These are phyloP conservation scores for Boletus sp. DNA, from an alignment of 768 basidiomycete species.

Conservation along the genomic window DNA sequence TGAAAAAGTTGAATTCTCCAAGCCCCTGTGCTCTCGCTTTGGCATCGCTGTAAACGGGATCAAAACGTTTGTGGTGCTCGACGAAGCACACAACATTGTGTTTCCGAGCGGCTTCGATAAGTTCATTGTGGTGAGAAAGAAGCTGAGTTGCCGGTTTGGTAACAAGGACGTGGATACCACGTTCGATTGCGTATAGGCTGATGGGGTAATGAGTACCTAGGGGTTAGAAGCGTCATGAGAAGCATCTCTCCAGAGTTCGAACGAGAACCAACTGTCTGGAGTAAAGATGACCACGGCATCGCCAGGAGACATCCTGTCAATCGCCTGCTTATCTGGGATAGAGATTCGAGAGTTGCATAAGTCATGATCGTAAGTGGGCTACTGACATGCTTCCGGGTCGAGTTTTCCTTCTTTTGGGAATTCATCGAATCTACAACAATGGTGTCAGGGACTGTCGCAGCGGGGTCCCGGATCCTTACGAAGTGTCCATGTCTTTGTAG, in stretches of 20 bases:
- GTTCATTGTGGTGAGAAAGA: conserved; percentile 74
- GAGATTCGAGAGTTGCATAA: neutral
- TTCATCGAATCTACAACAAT: conserved; percentile 58
- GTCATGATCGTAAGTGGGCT: conserved; percentile 1
- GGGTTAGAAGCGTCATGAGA: neutral
- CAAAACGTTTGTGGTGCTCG: conserved; percentile 92
- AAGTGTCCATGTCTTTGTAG: conserved; percentile 85
- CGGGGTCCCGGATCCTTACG: conserved; percentile 43
- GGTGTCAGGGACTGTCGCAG: neutral
- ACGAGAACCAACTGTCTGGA: conserved; percentile 65
- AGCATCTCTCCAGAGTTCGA: neutral
- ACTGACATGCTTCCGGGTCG: conserved; percentile 81
- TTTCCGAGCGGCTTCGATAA: conserved; percentile 73
- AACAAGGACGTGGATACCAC: conserved; percentile 81
- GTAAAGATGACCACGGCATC: conserved; percentile 94
- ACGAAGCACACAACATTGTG: conserved; percentile 86
- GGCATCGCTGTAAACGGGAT: conserved; percentile 92
- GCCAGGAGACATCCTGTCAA: conserved; percentile 71
- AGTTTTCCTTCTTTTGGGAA: conserved; percentile 69
- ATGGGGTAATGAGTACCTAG: conserved; percentile 83
- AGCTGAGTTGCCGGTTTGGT: conserved; percentile 92
- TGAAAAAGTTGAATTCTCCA: conserved; percentile 95
- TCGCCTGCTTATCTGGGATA: conserved; percentile 73
- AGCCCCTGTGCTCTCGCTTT: conserved; percentile 69
- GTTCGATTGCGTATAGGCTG: conserved; percentile 81